A percentile compares a stretch with the other conserved stretches of the same genome.
These are phyloP conservation scores for Tetrahymena elliotti DNA, from an alignment of 73 alveolate genomes.

Conservation along the genomic window DNA sequence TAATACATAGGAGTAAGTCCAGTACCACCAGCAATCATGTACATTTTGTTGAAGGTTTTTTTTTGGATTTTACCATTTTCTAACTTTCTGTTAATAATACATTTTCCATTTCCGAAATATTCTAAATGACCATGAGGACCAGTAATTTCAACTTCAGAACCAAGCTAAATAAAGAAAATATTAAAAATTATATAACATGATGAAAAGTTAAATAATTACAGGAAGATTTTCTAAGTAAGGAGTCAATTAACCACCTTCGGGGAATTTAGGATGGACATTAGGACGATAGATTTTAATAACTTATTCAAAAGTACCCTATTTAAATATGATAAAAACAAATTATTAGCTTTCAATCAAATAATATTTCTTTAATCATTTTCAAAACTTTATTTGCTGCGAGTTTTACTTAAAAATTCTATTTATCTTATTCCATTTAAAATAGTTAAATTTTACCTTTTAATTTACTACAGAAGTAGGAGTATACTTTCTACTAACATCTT, in stretches of 20 bases:
- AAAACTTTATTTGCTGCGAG: too few species aligned
- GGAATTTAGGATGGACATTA: slow-evolving; percentile 60
- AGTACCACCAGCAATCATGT: slow-evolving; percentile 75
- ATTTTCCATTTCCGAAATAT: slow-evolving; percentile 37
- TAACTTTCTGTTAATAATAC: background rate
- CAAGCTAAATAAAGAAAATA: background rate
- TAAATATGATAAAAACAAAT: too few species aligned
- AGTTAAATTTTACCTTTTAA: slow-evolving; percentile 5
- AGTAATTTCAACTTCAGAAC: slow-evolving; percentile 12
- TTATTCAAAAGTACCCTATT: background rate
- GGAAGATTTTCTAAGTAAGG: slow-evolving; percentile 58
- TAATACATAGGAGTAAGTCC: slow-evolving; percentile 74
- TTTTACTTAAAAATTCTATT: too few species aligned
- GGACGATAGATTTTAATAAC: slow-evolving; percentile 62
- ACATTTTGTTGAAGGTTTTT: slow-evolving; percentile 14
- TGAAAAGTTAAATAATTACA: background rate
- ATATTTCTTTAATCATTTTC: background rate
- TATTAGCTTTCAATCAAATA: too few species aligned
- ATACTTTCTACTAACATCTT: slow-evolving; percentile 20
- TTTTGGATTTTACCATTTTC: background rate
- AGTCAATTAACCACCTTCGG: slow-evolving; percentile 75
- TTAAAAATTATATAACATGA: too few species aligned
- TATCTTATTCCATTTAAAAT: too few species aligned
- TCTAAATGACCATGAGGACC: slow-evolving; percentile 34
- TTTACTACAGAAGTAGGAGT: slow-evolving; percentile 26